Conservation (phyloP, 2,329 filamentous ascomycete species). For the Colletotrichum viniferum region DNA sequence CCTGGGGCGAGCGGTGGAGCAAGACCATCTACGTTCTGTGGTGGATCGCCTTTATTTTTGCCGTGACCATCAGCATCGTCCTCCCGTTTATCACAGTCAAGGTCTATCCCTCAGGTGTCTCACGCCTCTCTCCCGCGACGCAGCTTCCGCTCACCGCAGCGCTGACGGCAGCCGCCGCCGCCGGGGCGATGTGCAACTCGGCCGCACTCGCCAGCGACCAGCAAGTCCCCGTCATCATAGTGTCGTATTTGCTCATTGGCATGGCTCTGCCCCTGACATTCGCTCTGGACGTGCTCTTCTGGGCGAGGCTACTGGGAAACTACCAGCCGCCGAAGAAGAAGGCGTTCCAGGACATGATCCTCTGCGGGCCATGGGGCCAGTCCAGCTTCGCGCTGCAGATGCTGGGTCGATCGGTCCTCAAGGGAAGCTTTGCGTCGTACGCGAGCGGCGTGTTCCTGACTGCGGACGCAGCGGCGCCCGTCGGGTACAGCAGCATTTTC, state of each 20-base stretch:
- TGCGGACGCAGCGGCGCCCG: slow-evolving; percentile 30
- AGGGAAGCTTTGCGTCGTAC: slow-evolving; percentile 33
- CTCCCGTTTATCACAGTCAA: slow-evolving; percentile 39
- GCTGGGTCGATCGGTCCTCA: slow-evolving; percentile 36
- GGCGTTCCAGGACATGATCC: slow-evolving; percentile 42
- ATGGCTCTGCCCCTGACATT: slow-evolving; percentile 35
- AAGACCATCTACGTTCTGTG: slow-evolving; percentile 38
- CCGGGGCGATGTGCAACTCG: slow-evolving; percentile 36
- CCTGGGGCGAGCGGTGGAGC: slow-evolving; percentile 24
- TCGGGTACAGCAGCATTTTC: slow-evolving; percentile 39
- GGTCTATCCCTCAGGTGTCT: slow-evolving; percentile 37
- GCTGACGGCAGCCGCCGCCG: slow-evolving; percentile 41
- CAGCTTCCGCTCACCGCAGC: slow-evolving; percentile 42
- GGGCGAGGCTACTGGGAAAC: slow-evolving; percentile 28
- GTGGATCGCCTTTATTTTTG: slow-evolving; percentile 41
- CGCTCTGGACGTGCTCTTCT: slow-evolving; percentile 35
- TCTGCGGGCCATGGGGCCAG: slow-evolving; percentile 43
- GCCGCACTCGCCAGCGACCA: slow-evolving; percentile 28
- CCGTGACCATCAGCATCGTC: slow-evolving; percentile 32
- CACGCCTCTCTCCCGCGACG: slow-evolving; percentile 34
- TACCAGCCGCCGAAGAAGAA: slow-evolving; percentile 27
- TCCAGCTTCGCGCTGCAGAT: slow-evolving; percentile 41
- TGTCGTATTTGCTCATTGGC: slow-evolving; percentile 43
- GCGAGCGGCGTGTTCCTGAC: slow-evolving; percentile 34
- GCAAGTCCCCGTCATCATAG: slow-evolving; percentile 41